phyloP scores from a whole-genome alignment of 495 filamentous ascomycete genomes.

The Neurospora sp. region DNA sequence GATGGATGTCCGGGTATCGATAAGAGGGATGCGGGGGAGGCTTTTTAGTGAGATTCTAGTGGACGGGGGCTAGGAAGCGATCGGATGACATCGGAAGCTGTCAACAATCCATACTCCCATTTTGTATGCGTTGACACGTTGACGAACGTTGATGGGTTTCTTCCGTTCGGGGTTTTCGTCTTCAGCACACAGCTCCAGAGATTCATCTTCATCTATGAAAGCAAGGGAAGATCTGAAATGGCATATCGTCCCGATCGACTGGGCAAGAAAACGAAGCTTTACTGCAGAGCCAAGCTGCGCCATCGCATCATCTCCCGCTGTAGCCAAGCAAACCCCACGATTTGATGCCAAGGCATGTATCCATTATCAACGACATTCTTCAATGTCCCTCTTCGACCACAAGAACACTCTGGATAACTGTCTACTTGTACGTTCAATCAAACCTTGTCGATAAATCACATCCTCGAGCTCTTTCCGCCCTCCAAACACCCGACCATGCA shows the following conservation, averaged over 20 bases:
- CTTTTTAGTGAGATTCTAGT: not conserved
- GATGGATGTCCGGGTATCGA: not conserved
- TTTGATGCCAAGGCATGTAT: not conserved
- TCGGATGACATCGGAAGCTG: not conserved
- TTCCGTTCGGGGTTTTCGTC: not conserved
- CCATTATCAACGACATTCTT: not conserved
- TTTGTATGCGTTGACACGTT: not conserved
- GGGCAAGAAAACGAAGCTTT: not conserved
- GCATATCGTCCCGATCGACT: not conserved
- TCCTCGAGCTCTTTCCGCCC: not conserved
- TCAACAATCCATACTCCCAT: not conserved
- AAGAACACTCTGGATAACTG: not conserved
- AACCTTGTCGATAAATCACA: not conserved
- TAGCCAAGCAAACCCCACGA: not conserved
- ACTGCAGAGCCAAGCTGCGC: not conserved
- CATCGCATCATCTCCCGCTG: not conserved
- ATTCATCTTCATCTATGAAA: not conserved
- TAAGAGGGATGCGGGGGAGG: not conserved
- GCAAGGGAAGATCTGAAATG: not conserved
- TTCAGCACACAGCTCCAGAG: not conserved
- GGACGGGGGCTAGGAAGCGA: not conserved
- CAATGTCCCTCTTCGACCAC: not conserved
- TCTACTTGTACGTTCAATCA: not conserved
- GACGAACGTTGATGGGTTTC: not conserved
- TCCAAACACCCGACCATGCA: not conserved